Percentiles rank a stretch among this genome's conserved stretches.
phyloP scores from a whole-genome alignment of 495 filamentous ascomycete genomes.

The Cairneyella variabilis region DNA sequence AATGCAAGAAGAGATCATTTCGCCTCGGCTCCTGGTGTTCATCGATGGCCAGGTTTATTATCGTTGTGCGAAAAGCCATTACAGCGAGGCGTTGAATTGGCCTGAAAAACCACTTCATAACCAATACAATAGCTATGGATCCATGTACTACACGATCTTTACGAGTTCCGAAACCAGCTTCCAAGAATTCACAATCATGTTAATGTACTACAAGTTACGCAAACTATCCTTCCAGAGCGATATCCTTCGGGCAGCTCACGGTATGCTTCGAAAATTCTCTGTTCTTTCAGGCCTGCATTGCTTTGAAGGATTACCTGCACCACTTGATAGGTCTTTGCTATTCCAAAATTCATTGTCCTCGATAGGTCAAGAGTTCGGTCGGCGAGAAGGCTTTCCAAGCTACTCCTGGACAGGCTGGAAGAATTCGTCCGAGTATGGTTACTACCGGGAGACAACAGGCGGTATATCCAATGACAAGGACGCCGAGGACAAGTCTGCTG shows the following conservation, averaged over 20 bases:
- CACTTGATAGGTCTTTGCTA: conserved; percentile 12
- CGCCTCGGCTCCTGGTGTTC: neutral
- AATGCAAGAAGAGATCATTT: conserved; percentile 21
- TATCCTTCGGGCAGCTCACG: conserved; percentile 8
- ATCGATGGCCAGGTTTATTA: neutral
- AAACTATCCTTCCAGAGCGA: conserved; percentile 12
- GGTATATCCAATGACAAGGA: neutral
- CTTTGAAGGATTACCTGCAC: conserved; percentile 15
- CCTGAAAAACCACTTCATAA: neutral
- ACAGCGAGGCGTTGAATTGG: neutral
- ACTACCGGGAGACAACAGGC: neutral
- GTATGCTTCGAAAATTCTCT: conserved; percentile 11
- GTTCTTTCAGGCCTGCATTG: neutral
- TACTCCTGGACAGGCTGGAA: conserved; percentile 22
- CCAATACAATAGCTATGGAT: neutral
- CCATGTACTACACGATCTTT: neutral
- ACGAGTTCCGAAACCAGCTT: neutral
- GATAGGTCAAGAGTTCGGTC: neutral
- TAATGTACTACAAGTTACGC: conserved; percentile 8
- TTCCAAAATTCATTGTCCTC: conserved; percentile 5
- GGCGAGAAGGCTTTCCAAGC: conserved; percentile 16
- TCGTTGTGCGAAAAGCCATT: neutral
- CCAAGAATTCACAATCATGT: neutral
- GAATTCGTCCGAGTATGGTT: neutral
- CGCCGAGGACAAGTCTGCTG: neutral